Conservation (phyloP, 176 grass and related monocot species). For the Alopecurus myosuroides region DNA sequence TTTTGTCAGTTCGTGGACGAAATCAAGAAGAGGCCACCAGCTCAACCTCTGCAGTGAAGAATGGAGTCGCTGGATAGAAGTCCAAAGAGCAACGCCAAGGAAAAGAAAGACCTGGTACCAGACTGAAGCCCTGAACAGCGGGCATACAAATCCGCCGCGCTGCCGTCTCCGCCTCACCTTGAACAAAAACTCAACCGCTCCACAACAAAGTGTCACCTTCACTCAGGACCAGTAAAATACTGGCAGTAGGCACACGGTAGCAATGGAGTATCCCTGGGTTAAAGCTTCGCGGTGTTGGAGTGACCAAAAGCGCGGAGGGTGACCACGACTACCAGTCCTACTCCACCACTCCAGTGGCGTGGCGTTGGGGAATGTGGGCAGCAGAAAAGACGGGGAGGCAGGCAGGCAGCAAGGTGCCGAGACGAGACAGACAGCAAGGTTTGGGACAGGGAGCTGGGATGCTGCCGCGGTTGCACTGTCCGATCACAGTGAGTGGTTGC, state of each 20-base stretch:
- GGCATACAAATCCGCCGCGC: not conserved
- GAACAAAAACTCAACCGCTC: slow-evolving; percentile 19
- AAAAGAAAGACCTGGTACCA: not conserved
- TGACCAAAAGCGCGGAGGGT: slow-evolving; percentile 25
- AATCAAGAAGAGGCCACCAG: not conserved
- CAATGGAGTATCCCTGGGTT: too few relatives aligned
- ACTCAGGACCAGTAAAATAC: slow-evolving; percentile 16
- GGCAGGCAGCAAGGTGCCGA: not conserved
- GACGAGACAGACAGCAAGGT: not conserved
- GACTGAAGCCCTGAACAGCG: not conserved
- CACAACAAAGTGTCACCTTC: slow-evolving; percentile 19
- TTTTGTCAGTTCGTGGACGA: not conserved
- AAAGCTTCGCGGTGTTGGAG: slow-evolving; percentile 10
- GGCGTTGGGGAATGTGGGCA: slow-evolving; percentile 38
- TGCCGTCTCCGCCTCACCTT: not conserved
- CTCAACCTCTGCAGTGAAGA: not conserved
- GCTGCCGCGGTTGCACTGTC: slow-evolving; percentile 19
- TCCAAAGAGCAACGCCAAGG: not conserved
- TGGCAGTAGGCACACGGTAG: not conserved
- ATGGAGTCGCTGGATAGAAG: not conserved
- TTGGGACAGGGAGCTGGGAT: not conserved
- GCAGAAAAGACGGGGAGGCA: slow-evolving; percentile 25
- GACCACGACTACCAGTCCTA: slow-evolving; percentile 5
- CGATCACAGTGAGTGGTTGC: not conserved
- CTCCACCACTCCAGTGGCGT: not conserved